Evolutionary conservation across 1,139 yeast genomes (phyloP).

Genomic region (Zhuliangozyma blackwelliae): DNA sequence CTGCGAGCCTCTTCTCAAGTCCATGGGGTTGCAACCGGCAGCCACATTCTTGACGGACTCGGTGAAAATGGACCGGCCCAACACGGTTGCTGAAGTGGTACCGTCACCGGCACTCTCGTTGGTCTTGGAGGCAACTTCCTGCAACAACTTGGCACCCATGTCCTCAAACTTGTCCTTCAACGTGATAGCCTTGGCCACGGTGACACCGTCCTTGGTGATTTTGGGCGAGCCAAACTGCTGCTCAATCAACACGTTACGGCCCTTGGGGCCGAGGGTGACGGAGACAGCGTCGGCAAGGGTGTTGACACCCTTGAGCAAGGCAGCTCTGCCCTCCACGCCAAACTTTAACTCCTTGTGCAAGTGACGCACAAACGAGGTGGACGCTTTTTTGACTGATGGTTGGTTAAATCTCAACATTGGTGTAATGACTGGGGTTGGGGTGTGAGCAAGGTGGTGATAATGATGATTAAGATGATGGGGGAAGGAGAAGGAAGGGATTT

Average conservation of each 20-base stretch:
- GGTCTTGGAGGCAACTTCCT: conserved; percentile 97
- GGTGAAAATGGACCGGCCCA: conserved; percentile 95
- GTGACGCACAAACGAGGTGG: conserved; percentile 47
- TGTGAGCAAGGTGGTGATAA: too few species aligned
- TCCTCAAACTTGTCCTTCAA: conserved; percentile 93
- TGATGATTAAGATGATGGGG: background rate
- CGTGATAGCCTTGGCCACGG: conserved; percentile 88
- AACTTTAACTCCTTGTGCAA: conserved; percentile 93
- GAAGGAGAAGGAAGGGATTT: too few species aligned
- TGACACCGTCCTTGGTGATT: conserved; percentile 99
- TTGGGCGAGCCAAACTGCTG: conserved; percentile 97
- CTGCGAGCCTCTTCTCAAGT: conserved; percentile 96
- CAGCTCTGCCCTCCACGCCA: conserved; percentile 98
- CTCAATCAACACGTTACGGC: conserved; percentile 95
- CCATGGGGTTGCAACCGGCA: conserved; percentile 99
- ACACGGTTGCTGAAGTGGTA: conserved; percentile 96
- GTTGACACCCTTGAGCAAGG: conserved; percentile 92
- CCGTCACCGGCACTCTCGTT: conserved; percentile 99
- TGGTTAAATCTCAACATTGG: conserved; percentile 54
- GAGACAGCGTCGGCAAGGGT: conserved; percentile 96
- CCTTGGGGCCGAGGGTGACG: conserved; percentile 97
- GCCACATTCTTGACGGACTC: conserved; percentile 98
- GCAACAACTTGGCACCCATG: conserved; percentile 92
- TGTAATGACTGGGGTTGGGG: background rate
- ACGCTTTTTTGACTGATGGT: conserved; percentile 40